Evolutionary conservation across 164 flowering plant genomes (phyloP), one percentile per base, ranked within the genome.

Genomic region (Piper longum): DNA sequence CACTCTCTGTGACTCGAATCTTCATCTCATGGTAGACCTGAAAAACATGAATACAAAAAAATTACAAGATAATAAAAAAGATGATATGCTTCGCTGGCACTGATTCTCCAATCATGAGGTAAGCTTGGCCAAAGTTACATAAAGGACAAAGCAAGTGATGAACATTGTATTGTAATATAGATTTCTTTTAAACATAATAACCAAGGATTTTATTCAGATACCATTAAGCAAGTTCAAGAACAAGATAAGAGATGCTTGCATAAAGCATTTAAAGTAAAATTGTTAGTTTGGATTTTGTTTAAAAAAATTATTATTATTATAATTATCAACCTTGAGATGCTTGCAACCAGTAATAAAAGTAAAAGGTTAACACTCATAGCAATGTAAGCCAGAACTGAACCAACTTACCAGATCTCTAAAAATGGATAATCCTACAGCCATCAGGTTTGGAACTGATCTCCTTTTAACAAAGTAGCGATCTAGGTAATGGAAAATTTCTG

Each of bases 1-100:
- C 96, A 72, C 89, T 95, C 83, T 83, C 95, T 72, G 82, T 82
- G 4, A 79, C 92, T 83, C 85, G 86, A 16, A 62, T 80, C 72
- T 76, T 76, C 36, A 87, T 63, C 69, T 85, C 89, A 52, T 64
- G 75, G 67, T 85, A 87, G 16, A 92, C 90, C 96, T 92, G 80
- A 67, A 66, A 72, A 17, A 3, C 17, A 54, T 17, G 16, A 18
- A 18, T n/a, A 14, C 16, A 41, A 56, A 6, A 55, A 17, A 7
- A 16, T 5, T 2, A 40, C 17, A 55, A 8, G 26, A 13, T 12
- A 55, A 64, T 4, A 3, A n/a, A 8, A 56, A 56, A 16, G 42
- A 4, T n/a, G 17, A 48, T 5, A 5, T 48, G 11, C 9, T 9
- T 14, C 14, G 52, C 9, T 48, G 9, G 11, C 12, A 9, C 14